Conservation (phyloP, 2,329 filamentous ascomycete species). For the Fusarium marasasianum region DNA sequence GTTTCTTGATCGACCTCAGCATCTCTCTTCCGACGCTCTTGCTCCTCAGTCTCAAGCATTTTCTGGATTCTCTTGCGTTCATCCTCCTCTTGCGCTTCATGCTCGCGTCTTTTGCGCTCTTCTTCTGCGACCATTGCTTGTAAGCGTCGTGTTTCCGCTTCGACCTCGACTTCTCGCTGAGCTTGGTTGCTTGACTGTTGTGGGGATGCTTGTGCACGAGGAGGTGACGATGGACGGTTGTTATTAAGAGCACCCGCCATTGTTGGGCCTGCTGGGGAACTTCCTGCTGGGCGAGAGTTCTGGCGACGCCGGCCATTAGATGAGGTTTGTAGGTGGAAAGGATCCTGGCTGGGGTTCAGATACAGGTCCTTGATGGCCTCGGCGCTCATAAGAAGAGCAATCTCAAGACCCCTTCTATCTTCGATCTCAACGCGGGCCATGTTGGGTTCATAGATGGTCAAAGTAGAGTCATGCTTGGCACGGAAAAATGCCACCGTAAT, state of each 20-base stretch:
- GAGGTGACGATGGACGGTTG: constrained; percentile 35
- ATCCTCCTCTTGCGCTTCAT: constrained; percentile 63
- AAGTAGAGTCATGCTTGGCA: constrained; percentile 67
- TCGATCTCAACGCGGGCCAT: constrained; percentile 90
- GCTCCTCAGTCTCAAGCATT: constrained; percentile 74
- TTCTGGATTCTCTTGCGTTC: constrained; percentile 67
- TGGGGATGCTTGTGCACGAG: constrained; percentile 18
- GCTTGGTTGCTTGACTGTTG: constrained; percentile 31
- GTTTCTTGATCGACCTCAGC: constrained; percentile 81
- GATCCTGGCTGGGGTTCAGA: constrained; percentile 71
- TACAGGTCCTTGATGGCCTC: constrained; percentile 74
- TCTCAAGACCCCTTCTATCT: constrained; percentile 91
- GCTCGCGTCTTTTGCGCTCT: constrained; percentile 64
- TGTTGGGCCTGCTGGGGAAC: constrained; percentile 35
- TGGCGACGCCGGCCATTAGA: constrained; percentile 45
- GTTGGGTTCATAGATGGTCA: constrained; percentile 95
- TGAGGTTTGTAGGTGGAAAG: constrained; percentile 75
- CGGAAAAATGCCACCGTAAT: constrained; percentile 93
- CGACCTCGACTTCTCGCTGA: constrained; percentile 58
- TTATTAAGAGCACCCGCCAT: constrained; percentile 54
- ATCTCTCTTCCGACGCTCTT: constrained; percentile 63
- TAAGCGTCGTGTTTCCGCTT: constrained; percentile 82
- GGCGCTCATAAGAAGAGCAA: constrained; percentile 74
- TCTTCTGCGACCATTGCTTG: constrained; percentile 61
- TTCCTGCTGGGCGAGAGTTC: constrained; percentile 51